Base-by-base conservation (phyloP, 768 basidiomycete genomes). In the Amanita phalloides region DNA sequence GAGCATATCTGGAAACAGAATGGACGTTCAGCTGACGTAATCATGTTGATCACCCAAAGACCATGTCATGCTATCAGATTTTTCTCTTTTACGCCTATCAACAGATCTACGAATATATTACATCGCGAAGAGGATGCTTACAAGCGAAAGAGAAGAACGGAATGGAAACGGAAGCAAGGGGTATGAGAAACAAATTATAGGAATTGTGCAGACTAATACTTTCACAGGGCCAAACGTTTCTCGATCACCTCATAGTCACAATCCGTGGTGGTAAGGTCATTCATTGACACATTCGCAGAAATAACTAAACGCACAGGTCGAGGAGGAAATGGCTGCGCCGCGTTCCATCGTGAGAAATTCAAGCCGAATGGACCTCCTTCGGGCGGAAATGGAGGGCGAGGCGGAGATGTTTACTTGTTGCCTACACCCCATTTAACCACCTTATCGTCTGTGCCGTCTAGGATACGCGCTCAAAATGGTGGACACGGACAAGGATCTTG, bases 261-360 rank as follows among this genome's bases (percentile, higher is more conserved):
- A 71, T 92, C 20, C 77, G 85, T 53, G 89, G 74, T 59, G 90
- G 90, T 86, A 58, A 55, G 74, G 56, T 13, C 1, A 26, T 26
- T 53, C 13, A 28, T 10, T 13, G 23, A 10, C 38, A 6, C 46
- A 5, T 26, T 10, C 14, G 48, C 42, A 44, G 28, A 23, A 48
- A 42, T 17, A 37, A 42, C 37, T 53, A 39, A 36, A 42, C 6
- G 30, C 37, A n/a, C 58, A 88, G 93, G 92, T 13, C 81, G 77
- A 60, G 94, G 94, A 17, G 95, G 95, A 0, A 73, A 90, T 52
- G 95, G 95, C 21, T 90, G 92, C 56, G 90, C 86, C 21, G 93
- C 95, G 4, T 96, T 97, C 60, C 86, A 93, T 60, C 82, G 90
- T 53, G 91, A 95, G 68, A 90, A 90, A 62, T 91, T 78, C 66